Evolutionary conservation across 257 asterid species (phyloP).

Genomic region (Solanum peruvianum): DNA sequence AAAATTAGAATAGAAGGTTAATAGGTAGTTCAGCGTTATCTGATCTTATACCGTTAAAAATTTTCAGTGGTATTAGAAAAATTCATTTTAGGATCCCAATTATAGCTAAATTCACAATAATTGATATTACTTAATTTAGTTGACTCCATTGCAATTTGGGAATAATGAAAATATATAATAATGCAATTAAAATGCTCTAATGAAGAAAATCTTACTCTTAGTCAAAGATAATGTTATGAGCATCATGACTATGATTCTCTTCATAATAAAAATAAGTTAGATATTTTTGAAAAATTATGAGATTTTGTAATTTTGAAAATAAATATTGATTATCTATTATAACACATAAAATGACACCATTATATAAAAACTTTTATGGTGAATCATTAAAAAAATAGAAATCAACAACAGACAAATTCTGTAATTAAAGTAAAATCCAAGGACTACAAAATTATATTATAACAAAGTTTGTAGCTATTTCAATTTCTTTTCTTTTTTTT

Average conservation of each 20-base stretch:
- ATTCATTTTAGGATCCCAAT: background rate
- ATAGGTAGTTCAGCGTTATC: fast-evolving
- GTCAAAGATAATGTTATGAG: background rate
- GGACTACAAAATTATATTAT: background rate
- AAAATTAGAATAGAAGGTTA: no score
- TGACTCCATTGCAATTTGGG: background rate
- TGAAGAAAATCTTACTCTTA: background rate
- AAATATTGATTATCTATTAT: background rate
- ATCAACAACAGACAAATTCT: background rate
- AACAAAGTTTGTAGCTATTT: background rate
- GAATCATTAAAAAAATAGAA: background rate
- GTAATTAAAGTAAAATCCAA: fast-evolving
- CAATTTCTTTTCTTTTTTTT: background rate
- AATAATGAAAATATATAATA: background rate
- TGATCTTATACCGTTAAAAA: background rate
- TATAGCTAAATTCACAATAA: background rate
- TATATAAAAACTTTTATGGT: background rate
- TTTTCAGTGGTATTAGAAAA: background rate
- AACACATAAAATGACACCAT: background rate
- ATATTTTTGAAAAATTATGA: background rate
- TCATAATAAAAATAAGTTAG: background rate
- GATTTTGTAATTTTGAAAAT: background rate
- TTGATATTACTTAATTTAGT: background rate
- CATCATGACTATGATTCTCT: background rate
- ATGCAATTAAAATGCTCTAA: background rate